Percentiles rank a stretch among this genome's conserved stretches.
Conservation (phyloP, 2,329 filamentous ascomycete species). For the Chaetothyriales sp. region DNA sequence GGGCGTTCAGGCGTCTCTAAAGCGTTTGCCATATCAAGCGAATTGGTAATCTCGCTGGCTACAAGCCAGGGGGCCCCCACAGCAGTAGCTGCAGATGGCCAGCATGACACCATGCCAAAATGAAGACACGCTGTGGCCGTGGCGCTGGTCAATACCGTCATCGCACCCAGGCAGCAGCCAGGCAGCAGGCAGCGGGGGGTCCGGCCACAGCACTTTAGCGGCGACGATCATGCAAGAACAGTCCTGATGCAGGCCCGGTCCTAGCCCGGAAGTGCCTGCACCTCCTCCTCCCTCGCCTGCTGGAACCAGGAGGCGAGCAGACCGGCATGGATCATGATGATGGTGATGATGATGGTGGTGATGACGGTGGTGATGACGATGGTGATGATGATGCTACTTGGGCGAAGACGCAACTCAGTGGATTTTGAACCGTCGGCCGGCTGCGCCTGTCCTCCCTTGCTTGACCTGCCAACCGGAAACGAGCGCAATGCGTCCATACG, state of each 20-base stretch:
- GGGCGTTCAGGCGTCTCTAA: neutral
- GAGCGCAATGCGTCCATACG: conserved; percentile 27
- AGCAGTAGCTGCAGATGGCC: neutral
- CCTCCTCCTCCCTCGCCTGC: no score
- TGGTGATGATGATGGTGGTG: no score
- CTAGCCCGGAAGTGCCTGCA: neutral
- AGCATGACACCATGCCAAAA: neutral
- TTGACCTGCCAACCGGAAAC: conserved; percentile 24
- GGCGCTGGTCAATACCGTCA: neutral
- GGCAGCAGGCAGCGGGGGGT: no score
- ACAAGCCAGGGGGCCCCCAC: neutral
- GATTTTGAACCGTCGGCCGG: neutral
- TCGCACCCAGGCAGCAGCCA: neutral
- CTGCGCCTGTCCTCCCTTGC: conserved; percentile 11
- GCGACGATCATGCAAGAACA: neutral
- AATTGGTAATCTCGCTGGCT: neutral
- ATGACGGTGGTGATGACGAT: no score
- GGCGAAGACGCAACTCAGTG: neutral
- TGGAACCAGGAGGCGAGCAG: no score
- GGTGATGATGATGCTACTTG: neutral
- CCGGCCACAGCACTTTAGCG: neutral
- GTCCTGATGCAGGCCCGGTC: neutral
- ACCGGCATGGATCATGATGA: no score
- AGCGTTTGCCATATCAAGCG: neutral
- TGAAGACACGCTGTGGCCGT: neutral